These are phyloP conservation scores for Epichloe hybrida DNA, from an alignment of 2,329 filamentous ascomycete species.

Conservation along the genomic window DNA sequence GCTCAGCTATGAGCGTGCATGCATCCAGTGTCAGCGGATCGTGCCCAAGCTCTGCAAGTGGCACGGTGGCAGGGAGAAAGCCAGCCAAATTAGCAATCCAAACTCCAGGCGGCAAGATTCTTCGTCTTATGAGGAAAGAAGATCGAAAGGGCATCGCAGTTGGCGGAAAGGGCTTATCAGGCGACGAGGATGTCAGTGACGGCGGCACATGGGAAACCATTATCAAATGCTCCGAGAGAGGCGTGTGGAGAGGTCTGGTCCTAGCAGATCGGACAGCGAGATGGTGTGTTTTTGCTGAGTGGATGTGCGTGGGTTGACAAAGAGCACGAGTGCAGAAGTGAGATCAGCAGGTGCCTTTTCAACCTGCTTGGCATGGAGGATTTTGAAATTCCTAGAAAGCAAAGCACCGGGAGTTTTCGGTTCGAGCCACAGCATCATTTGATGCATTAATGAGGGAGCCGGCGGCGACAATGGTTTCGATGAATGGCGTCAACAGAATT, in stretches of 20 bases:
- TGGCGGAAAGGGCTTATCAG: slow-evolving; percentile 25
- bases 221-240: slow-evolving; percentile 75
- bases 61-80: slow-evolving; percentile 51
- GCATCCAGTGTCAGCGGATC: slow-evolving; percentile 43
- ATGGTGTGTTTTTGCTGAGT: slow-evolving; percentile 90
- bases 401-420: background rate
- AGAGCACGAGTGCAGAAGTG: background rate
- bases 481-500: background rate
- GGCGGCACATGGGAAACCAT: slow-evolving; percentile 79
- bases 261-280: slow-evolving; percentile 70
- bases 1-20: slow-evolving; percentile 52
- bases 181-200: slow-evolving; percentile 47
- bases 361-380: background rate
- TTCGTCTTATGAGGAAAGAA: slow-evolving; percentile 72
- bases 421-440: background rate
- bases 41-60: slow-evolving; percentile 40
- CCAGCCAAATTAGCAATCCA: slow-evolving; percentile 94
- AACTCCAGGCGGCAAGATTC: slow-evolving; percentile 85
- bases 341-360: background rate
- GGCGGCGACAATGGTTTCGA: background rate
- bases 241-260: slow-evolving; percentile 69
- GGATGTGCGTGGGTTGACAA: slow-evolving; percentile 43
- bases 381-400: background rate
- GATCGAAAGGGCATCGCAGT: slow-evolving; percentile 44
- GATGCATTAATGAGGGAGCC: background rate